Evolutionary conservation across 2,329 filamentous ascomycete genomes (phyloP).

Genomic region (Sphaceloma murrayae): DNA sequence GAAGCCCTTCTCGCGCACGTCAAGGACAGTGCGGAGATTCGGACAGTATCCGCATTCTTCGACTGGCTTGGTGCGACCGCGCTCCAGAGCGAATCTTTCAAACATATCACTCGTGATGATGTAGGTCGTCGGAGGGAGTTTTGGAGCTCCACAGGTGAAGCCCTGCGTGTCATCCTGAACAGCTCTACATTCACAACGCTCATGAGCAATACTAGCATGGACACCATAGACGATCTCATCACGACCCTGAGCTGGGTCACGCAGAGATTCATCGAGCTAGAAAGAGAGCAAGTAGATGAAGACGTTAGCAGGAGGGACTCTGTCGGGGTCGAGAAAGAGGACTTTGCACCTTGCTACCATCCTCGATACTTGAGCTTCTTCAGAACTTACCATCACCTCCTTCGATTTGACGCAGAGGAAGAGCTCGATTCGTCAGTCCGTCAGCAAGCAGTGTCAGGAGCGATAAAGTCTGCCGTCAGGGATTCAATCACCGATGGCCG

Average conservation of each 20-base stretch:
- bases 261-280: not conserved
- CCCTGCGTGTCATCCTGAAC: not conserved
- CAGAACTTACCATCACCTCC: no score
- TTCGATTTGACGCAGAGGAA: no score
- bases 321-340: not conserved
- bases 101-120: not conserved
- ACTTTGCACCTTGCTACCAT: not conserved
- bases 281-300: not conserved
- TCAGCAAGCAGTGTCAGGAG: no score
- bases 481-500: no score
- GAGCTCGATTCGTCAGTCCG: no score
- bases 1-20: not conserved
- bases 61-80: not conserved
- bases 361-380: not conserved
- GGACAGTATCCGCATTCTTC: not conserved
- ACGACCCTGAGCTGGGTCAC: not conserved
- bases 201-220: not conserved
- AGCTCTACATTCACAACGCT: not conserved
- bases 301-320: conserved; percentile 1
- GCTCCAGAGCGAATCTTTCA: not conserved
- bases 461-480: no score
- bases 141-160: not conserved
- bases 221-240: not conserved
- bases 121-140: not conserved
- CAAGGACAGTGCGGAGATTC: not conserved